Conservation (phyloP, 2,329 filamentous ascomycete species). For the Didymosphaeria variabile region DNA sequence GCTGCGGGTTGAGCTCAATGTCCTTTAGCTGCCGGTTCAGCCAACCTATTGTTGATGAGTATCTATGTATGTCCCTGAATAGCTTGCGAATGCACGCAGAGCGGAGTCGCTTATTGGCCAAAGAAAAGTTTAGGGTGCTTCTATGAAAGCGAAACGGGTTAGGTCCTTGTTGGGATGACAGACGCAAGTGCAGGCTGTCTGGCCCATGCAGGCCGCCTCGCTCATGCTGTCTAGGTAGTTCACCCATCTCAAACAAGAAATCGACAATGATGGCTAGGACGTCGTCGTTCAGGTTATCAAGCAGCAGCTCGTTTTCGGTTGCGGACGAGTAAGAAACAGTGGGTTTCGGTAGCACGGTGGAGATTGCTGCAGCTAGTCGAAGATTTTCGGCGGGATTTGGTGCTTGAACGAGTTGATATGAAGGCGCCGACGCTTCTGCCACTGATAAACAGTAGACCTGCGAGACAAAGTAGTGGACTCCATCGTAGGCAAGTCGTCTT, state of each 20-base stretch:
- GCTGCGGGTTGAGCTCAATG: background rate
- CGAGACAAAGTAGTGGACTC: no score
- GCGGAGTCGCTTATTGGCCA: conserved; percentile 7
- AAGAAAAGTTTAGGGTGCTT: background rate
- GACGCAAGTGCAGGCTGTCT: no score
- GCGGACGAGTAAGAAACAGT: background rate
- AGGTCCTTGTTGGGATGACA: no score
- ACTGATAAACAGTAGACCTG: no score
- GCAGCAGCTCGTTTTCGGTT: background rate
- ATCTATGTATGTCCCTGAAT: conserved; percentile 3
- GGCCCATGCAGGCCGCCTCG: no score
- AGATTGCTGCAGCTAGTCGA: no score
- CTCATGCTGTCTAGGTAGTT: background rate
- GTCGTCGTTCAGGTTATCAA: conserved; percentile 7
- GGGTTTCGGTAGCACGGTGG: no score
- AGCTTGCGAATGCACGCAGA: conserved; percentile 10
- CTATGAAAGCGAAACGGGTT: background rate
- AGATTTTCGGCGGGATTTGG: no score
- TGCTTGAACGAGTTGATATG: no score
- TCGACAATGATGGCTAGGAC: conserved; percentile 11
- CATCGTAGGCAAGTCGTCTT: no score
- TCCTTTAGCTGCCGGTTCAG: conserved; percentile 11
- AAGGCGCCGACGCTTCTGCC: no score
- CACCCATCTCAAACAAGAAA: conserved; percentile 4
- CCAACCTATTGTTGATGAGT: background rate